phyloP scores from a whole-genome alignment of 768 basidiomycete genomes.

The Amanita rimosa region DNA sequence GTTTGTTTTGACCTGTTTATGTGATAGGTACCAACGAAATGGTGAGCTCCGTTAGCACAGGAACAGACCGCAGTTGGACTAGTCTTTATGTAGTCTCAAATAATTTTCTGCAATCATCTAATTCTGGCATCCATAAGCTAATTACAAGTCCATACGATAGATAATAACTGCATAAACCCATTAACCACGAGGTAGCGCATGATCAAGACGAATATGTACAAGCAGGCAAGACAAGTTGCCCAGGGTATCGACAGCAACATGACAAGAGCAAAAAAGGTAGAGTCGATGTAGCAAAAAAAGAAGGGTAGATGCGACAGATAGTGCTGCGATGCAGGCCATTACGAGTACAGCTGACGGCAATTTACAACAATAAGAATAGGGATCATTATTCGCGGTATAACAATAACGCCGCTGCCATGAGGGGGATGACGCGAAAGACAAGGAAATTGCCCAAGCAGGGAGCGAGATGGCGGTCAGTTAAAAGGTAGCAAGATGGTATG shows the following conservation, averaged over 20 bases:
- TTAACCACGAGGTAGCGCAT: constrained; percentile 6
- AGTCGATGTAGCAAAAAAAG: constrained; percentile 8
- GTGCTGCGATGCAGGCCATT: constrained; percentile 15
- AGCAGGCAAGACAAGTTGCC: constrained; percentile 9
- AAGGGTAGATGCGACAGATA: constrained; percentile 11
- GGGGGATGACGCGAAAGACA: constrained; percentile 9
- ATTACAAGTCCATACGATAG: constrained; percentile 3
- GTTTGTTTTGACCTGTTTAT: constrained; percentile 5
- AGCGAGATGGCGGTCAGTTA: constrained; percentile 17
- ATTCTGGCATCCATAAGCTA: background rate
- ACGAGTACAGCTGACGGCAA: constrained; percentile 21
- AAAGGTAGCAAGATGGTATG: constrained; percentile 52
- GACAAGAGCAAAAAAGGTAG: constrained; percentile 7
- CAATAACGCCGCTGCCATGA: constrained; percentile 7
- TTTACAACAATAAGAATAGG: constrained; percentile 42
- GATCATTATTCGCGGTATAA: constrained; percentile 8
- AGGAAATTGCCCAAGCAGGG: constrained; percentile 4
- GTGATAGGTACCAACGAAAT: too few relatives aligned
- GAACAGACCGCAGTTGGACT: background rate
- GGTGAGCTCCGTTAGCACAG: background rate
- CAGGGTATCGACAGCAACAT: constrained; percentile 11
- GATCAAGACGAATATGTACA: constrained; percentile 2
- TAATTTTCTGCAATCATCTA: background rate
- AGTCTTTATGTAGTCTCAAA: background rate
- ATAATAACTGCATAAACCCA: constrained; percentile 2